These are phyloP conservation scores for Tillandsia leiboldiana DNA, from an alignment of 176 grass and related monocot genomes.

Conservation along the genomic window DNA sequence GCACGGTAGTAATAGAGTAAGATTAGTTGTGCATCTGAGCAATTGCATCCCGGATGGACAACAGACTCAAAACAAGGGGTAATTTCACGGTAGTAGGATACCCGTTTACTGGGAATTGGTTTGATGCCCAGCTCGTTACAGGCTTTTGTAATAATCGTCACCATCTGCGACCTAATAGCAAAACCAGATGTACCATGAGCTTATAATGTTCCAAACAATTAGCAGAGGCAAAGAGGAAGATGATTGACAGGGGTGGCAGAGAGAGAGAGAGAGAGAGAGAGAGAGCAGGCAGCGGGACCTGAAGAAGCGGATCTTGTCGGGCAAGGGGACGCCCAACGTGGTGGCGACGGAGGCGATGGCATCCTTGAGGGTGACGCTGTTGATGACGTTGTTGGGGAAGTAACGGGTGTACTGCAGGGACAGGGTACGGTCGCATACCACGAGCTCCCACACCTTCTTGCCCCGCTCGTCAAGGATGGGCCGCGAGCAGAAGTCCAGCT, in stretches of 20 bases:
- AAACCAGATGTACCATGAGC: neutral
- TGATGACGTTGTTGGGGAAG: slow-evolving; percentile 98
- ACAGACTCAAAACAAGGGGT: slow-evolving; percentile 11
- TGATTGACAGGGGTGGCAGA: neutral
- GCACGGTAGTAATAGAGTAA: too few species aligned
- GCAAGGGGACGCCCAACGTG: slow-evolving; percentile 52
- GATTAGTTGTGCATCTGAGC: neutral
- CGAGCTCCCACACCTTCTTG: slow-evolving; percentile 96
- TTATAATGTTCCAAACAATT: neutral
- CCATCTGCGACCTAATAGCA: slow-evolving; percentile 63
- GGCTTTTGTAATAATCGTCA: slow-evolving; percentile 77
- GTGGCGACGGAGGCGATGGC: slow-evolving; percentile 51
- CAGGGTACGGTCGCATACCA: slow-evolving; percentile 79
- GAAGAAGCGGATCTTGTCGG: slow-evolving; percentile 84
- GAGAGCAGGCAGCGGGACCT: slow-evolving; percentile 19
- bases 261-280: neutral
- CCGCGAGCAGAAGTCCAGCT: slow-evolving; percentile 94
- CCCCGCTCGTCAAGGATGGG: slow-evolving; percentile 75
- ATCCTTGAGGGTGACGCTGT: slow-evolving; percentile 86
- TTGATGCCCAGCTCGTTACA: slow-evolving; percentile 87
- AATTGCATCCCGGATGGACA: neutral
- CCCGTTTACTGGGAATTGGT: slow-evolving; percentile 67
- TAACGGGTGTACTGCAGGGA: slow-evolving; percentile 96
- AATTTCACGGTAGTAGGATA: slow-evolving; percentile 20
- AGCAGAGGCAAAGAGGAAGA: neutral